A percentile compares a stretch with the other conserved stretches of the same genome.
These are phyloP conservation scores for Albugo laibachii DNA, from an alignment of 352 stramenopile genomes.

Conservation along the genomic window DNA sequence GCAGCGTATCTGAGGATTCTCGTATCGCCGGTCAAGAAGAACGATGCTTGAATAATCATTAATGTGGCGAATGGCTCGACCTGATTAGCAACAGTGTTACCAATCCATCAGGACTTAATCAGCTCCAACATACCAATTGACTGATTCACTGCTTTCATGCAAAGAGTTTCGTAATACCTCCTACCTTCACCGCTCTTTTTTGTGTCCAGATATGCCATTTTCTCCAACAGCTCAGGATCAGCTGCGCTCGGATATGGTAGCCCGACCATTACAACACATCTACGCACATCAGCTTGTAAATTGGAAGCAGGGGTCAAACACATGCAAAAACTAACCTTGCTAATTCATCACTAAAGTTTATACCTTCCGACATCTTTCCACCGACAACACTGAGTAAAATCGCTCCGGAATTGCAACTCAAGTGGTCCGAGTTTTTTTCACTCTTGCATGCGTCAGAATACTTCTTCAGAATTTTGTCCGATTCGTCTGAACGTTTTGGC, in stretches of 20 bases:
- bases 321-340: conserved; percentile 23
- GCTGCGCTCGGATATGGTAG: conserved; percentile 95
- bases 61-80: conserved; percentile 92
- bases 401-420: conserved; percentile 17
- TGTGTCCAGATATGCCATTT: conserved; percentile 88
- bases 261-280: conserved; percentile 94
- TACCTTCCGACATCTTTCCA: conserved; percentile 98
- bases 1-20: conserved; percentile 27
- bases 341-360: conserved; percentile 99
- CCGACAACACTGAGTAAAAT: conserved; percentile 95
- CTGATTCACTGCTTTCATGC: conserved; percentile 99
- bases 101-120: not conserved
- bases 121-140: conserved; percentile 76
- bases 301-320: no score
- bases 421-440: not conserved
- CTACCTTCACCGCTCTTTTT: conserved; percentile 35
- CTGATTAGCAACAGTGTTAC: conserved; percentile 10
- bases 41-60: conserved; percentile 95
- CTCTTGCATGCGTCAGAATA: conserved; percentile 56
- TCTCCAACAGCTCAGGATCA: conserved; percentile 93
- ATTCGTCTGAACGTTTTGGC: conserved; percentile 83
- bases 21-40: conserved; percentile 90
- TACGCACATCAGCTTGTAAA: not conserved
- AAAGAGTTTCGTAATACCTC: conserved; percentile 95
- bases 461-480: conserved; percentile 69